phyloP scores from a whole-genome alignment of 1,284 basidiomycete species.

The Sanghuangporus weigelae region DNA sequence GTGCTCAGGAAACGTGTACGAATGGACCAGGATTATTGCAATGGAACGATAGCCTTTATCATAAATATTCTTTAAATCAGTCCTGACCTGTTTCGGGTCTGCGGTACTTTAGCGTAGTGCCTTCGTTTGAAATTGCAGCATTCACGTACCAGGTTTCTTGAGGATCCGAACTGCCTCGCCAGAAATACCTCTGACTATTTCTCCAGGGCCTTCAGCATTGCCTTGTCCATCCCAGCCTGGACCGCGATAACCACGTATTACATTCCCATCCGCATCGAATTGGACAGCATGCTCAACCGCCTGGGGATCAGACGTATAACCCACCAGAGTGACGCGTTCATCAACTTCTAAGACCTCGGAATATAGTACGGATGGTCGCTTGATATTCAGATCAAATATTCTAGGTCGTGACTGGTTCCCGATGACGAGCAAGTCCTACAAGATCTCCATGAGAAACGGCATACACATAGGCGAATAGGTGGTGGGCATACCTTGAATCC shows the following conservation, averaged over 20 bases:
- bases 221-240: conserved; percentile 64
- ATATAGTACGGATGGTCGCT: conserved; percentile 78
- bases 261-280: conserved; percentile 66
- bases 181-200: conserved; percentile 77
- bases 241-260: conserved; percentile 68
- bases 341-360: conserved; percentile 83
- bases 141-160: conserved; percentile 59
- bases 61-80: conserved; percentile 65
- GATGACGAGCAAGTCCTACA: conserved; percentile 76
- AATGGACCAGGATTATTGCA: conserved; percentile 85
- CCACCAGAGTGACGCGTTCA: conserved; percentile 91
- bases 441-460: conserved; percentile 22
- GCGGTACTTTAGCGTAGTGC: neutral
- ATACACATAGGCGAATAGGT: neutral
- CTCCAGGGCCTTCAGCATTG: conserved; percentile 69
- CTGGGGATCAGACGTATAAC: conserved; percentile 86
- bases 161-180: conserved; percentile 91
- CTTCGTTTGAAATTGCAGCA: neutral
- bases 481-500: conserved; percentile 59
- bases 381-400: conserved; percentile 86
- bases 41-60: conserved; percentile 77
- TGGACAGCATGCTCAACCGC: conserved; percentile 69
- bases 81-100: conserved; percentile 49
- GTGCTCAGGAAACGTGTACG: conserved; percentile 87
- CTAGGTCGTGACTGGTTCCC: conserved; percentile 90